Conservation (phyloP, 495 filamentous ascomycete species). For the Neurospora sp. region DNA sequence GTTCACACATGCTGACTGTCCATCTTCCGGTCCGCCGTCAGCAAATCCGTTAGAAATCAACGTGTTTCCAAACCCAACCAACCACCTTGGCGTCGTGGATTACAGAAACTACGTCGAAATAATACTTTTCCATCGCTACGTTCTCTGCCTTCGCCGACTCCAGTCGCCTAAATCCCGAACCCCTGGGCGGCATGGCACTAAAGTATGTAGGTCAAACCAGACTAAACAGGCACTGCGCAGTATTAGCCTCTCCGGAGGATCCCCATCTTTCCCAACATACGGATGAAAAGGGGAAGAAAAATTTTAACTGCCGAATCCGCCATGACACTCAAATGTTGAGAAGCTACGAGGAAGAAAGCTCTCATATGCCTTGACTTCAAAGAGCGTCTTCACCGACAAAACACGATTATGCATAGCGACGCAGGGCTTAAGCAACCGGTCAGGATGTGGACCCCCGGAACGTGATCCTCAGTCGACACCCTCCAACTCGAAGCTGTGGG, state of each 20-base stretch:
- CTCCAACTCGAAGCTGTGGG: constrained; percentile 1
- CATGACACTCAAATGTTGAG: not conserved
- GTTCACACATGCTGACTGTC: not conserved
- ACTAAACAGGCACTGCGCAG: not conserved
- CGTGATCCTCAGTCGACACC: not conserved
- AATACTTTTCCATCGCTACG: not conserved
- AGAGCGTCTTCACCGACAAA: constrained; percentile 15
- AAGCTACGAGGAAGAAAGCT: not conserved
- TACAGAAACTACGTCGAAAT: not conserved
- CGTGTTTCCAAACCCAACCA: not conserved
- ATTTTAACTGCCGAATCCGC: not conserved
- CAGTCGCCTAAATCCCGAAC: not conserved
- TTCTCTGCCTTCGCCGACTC: not conserved
- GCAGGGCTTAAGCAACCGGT: constrained; percentile 21
- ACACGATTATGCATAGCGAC: constrained; percentile 20
- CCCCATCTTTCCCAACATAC: not conserved
- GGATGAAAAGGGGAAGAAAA: not conserved
- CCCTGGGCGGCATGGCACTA: not conserved
- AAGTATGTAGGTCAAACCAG: not conserved
- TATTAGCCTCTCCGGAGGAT: not conserved
- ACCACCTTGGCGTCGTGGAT: not conserved
- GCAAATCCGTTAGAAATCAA: not conserved
- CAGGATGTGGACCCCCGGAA: constrained; percentile 13
- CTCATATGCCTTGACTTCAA: constrained; percentile 7
- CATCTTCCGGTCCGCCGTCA: not conserved